These are phyloP conservation scores for Gastrodia elata DNA, from an alignment of 106 monocot genomes.

Conservation along the genomic window DNA sequence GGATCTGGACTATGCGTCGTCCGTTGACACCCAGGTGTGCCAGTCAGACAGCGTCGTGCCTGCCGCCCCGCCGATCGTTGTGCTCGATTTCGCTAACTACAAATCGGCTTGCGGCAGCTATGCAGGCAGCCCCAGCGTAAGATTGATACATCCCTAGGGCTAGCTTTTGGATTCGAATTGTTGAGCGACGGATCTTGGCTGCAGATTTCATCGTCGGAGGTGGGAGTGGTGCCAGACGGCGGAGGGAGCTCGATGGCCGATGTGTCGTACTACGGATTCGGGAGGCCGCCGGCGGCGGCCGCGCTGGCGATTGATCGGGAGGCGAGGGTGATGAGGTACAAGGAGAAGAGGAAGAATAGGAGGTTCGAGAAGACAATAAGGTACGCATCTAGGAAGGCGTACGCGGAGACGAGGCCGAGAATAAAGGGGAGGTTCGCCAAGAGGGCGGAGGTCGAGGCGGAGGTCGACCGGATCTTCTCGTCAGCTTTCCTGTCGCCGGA, in stretches of 20 bases:
- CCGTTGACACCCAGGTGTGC: neutral
- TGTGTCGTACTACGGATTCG: constrained; percentile 10
- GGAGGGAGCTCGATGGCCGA: constrained; percentile 11
- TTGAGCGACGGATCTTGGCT: neutral
- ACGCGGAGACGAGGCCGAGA: constrained; percentile 60
- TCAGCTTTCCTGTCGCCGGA: constrained; percentile 20
- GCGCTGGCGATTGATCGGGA: constrained; percentile 27
- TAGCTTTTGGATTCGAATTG: neutral
- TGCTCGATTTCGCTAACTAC: constrained; percentile 20
- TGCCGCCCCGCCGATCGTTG: neutral
- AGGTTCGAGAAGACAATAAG: constrained; percentile 61
- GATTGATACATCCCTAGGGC: neutral
- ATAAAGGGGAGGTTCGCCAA: constrained; percentile 63
- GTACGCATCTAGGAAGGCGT: constrained; percentile 59
- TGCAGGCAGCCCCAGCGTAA: constrained; percentile 5
- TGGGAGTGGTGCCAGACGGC: constrained; percentile 44
- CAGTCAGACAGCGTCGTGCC: constrained; percentile 16
- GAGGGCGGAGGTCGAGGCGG: constrained; percentile 34
- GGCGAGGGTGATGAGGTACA: constrained; percentile 56
- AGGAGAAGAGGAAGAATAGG: constrained; percentile 60
- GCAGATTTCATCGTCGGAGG: constrained; percentile 51
- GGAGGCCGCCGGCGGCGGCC: neutral
- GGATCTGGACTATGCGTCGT: constrained; percentile 15
- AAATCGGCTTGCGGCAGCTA: constrained; percentile 20
- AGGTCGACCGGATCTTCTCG: constrained; percentile 14